These are phyloP conservation scores for Neostapfia colusana DNA, from an alignment of 176 grass and related monocot genomes.

Conservation along the genomic window DNA sequence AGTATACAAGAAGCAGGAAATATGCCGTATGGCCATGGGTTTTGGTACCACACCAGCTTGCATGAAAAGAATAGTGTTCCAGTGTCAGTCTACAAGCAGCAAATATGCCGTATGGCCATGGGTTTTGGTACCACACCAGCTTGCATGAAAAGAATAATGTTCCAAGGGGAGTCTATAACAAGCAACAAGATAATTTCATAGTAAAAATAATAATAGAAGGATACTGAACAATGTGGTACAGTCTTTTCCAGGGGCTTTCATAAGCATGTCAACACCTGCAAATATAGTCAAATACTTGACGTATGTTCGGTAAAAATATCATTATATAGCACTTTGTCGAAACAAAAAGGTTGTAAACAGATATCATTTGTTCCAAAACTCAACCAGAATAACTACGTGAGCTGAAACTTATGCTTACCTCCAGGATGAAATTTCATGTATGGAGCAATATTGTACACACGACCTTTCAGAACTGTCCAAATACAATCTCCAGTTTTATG, in stretches of 20 bases:
- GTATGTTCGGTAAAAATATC: constrained; percentile 12
- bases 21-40: too few species aligned
- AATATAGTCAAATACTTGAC: constrained; percentile 28
- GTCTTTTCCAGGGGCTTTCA: constrained; percentile 91
- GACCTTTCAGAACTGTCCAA: constrained; percentile 95
- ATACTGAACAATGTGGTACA: constrained; percentile 96
- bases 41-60: not conserved
- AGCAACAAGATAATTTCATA: constrained; percentile 6
- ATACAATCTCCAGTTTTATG: constrained; percentile 76
- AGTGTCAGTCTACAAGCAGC: not conserved
- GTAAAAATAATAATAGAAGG: constrained; percentile 48
- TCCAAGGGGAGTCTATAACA: not conserved
- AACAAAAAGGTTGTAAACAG: not conserved
- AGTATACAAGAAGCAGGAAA: not conserved
- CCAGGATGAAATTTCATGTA: constrained; percentile 99
- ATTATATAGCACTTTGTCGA: not conserved
- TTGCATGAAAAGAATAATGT: constrained; percentile 25
- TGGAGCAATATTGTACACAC: constrained; percentile 85
- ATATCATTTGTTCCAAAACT: not conserved
- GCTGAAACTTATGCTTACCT: constrained; percentile 49
- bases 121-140: not conserved
- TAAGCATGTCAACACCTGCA: constrained; percentile 95
- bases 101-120: too few species aligned
- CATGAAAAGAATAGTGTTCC: constrained; percentile 21
- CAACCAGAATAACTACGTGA: constrained; percentile 5